Percentiles rank a stretch among this genome's conserved stretches.
Evolutionary conservation across 2,329 filamentous ascomycete species (phyloP).

Genomic region (Trichoderma sp.): DNA sequence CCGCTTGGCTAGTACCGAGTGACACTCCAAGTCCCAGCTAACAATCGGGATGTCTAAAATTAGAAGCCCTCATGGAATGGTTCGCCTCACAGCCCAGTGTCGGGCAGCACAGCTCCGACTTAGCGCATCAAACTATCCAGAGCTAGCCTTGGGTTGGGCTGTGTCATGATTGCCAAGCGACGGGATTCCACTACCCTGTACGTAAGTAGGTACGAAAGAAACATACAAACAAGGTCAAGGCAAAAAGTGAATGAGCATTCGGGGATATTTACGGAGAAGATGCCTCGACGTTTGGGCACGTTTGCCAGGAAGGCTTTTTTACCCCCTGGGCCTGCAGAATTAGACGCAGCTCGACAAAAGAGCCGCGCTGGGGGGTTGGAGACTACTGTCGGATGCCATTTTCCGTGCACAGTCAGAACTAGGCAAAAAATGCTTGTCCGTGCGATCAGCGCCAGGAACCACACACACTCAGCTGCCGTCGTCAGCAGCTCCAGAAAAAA

Average conservation of each 20-base stretch:
- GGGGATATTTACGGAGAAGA: neutral
- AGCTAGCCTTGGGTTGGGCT: neutral
- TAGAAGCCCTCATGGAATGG: neutral
- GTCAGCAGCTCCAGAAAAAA: slow-evolving; percentile 19
- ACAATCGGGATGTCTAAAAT: neutral
- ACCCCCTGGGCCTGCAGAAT: neutral
- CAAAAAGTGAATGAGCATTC: neutral
- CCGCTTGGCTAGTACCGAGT: neutral
- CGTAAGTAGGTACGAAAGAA: neutral
- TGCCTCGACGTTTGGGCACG: neutral
- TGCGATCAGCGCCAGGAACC: slow-evolving; percentile 14
- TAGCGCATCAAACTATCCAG: neutral
- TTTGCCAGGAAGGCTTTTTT: neutral
- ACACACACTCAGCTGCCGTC: slow-evolving; percentile 6
- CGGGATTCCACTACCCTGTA: neutral
- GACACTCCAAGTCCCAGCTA: neutral
- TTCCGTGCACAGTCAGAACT: slow-evolving; percentile 20
- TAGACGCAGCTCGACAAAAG: neutral
- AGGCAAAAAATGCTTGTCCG: neutral
- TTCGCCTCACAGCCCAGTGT: slow-evolving; percentile 11
- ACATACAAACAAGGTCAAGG: neutral
- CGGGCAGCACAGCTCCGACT: neutral
- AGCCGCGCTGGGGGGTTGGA: neutral
- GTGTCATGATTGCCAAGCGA: neutral
- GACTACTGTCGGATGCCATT: neutral